phyloP scores from a whole-genome alignment of 805 yeast species.

The Candida ficus region DNA sequence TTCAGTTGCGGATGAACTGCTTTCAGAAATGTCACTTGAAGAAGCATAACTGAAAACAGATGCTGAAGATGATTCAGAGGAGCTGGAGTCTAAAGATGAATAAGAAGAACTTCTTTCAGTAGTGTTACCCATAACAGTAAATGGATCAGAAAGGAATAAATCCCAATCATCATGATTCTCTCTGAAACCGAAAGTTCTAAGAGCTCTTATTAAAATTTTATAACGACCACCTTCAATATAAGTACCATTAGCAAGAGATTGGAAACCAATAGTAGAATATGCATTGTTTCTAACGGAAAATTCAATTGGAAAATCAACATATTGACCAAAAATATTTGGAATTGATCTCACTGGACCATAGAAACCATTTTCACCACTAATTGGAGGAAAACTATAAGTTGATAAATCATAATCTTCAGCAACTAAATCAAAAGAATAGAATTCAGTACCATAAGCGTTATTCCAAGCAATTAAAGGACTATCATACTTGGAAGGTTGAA shows the following conservation, averaged over 20 bases:
- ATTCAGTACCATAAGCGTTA: slow-evolving; percentile 11
- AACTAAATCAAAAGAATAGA: slow-evolving; percentile 13
- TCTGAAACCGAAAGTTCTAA: slow-evolving; percentile 10
- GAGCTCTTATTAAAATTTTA: slow-evolving; percentile 9
- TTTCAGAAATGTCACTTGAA: not conserved
- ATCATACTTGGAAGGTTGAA: slow-evolving; percentile 1
- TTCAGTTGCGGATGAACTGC: not conserved
- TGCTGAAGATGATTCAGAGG: not conserved
- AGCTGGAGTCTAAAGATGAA: not conserved
- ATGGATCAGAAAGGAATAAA: slow-evolving; percentile 7
- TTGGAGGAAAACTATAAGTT: slow-evolving; percentile 7
- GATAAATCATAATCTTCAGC: slow-evolving; percentile 11
- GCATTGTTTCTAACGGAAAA: slow-evolving; percentile 1
- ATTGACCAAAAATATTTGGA: slow-evolving; percentile 2
- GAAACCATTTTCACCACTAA: slow-evolving; percentile 11
- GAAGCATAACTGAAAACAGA: not conserved
- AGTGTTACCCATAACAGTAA: not conserved
- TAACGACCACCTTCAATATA: slow-evolving; percentile 9
- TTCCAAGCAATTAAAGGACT: slow-evolving; percentile 9
- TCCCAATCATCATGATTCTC: slow-evolving; percentile 10
- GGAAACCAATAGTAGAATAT: slow-evolving; percentile 2
- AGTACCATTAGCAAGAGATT: slow-evolving; percentile 10
- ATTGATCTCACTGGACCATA: slow-evolving; percentile 6
- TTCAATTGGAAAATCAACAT: slow-evolving; percentile 7
- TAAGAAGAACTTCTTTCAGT: not conserved